Evolutionary conservation across 495 filamentous ascomycete species (phyloP).

Genomic region (Lepidopterella palustris): DNA sequence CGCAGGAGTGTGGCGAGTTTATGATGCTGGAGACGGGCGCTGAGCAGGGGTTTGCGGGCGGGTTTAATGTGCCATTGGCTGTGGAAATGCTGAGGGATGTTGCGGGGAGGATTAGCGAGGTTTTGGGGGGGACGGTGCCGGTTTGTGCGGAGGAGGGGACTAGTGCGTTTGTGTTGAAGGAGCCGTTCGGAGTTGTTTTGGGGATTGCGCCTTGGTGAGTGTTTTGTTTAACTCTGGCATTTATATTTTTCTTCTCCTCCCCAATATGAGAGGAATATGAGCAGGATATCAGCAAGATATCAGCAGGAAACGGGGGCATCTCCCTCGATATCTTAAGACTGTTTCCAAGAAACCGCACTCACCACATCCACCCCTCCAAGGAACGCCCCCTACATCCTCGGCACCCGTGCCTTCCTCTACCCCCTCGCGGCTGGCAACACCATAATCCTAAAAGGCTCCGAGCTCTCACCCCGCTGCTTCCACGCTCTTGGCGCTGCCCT

Average conservation of each 20-base stretch:
- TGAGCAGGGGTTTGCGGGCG: slow-evolving; percentile 26
- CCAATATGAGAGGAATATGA: too few species aligned
- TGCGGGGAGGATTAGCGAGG: slow-evolving; percentile 54
- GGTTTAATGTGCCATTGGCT: slow-evolving; percentile 56
- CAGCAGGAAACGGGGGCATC: too few species aligned
- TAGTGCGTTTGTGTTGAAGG: slow-evolving; percentile 65
- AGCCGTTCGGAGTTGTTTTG: slow-evolving; percentile 76
- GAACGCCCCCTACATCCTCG: slow-evolving; percentile 39
- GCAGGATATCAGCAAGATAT: too few species aligned
- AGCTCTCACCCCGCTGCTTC: slow-evolving; percentile 69
- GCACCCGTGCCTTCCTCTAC: slow-evolving; percentile 49
- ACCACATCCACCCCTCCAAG: slow-evolving; percentile 5
- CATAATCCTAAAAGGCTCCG: slow-evolving; percentile 67
- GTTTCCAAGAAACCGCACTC: background rate
- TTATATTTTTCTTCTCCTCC: background rate
- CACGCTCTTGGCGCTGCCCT: slow-evolving; percentile 65
- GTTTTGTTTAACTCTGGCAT: too few species aligned
- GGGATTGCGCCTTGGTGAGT: slow-evolving; percentile 69
- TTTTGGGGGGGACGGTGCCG: slow-evolving; percentile 58
- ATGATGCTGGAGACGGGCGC: slow-evolving; percentile 67
- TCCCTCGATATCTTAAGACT: too few species aligned
- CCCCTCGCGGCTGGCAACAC: slow-evolving; percentile 82
- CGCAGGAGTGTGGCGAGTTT: slow-evolving; percentile 55
- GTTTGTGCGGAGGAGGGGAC: slow-evolving; percentile 46
- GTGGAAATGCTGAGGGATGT: slow-evolving; percentile 61